These are phyloP conservation scores for Nadsonia starkeyi-henricii DNA, from an alignment of 1,139 yeast genomes.

Conservation along the genomic window DNA sequence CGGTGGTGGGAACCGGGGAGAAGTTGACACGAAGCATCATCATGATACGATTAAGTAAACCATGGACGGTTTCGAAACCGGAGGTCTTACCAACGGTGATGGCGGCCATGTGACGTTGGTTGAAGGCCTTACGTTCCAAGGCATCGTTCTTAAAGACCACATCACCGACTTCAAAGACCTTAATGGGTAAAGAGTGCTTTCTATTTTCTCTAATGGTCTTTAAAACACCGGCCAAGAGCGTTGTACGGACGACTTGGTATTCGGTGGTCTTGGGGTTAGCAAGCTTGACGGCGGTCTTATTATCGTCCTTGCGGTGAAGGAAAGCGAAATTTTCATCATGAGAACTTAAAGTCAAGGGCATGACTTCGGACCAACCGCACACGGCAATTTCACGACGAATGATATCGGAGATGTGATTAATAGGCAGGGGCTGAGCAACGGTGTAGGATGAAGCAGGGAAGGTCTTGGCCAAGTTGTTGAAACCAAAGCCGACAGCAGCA, in stretches of 20 bases:
- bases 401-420: constrained; percentile 84
- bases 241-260: constrained; percentile 95
- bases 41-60: constrained; percentile 88
- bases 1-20: constrained; percentile 37
- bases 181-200: constrained; percentile 87
- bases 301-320: constrained; percentile 64
- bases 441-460: constrained; percentile 70
- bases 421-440: constrained; percentile 77
- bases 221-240: constrained; percentile 84
- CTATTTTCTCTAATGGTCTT: constrained; percentile 94
- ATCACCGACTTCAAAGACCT: constrained; percentile 91
- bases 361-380: constrained; percentile 90
- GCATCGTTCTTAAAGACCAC: constrained; percentile 71
- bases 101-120: constrained; percentile 92
- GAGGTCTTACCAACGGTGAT: constrained; percentile 88
- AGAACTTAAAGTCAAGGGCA: constrained; percentile 91
- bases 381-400: constrained; percentile 84
- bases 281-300: constrained; percentile 65
- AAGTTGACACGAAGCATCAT: constrained; percentile 86
- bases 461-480: constrained; percentile 71
- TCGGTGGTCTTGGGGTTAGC: constrained; percentile 95
- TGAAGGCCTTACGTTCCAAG: constrained; percentile 79
- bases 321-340: constrained; percentile 92
- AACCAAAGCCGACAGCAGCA: constrained; percentile 93
- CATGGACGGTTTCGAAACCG: constrained; percentile 91